A percentile compares a stretch with the other conserved stretches of the same genome.
These are phyloP conservation scores for Anethum foeniculum DNA, from an alignment of 140 eudicot genomes.

Conservation along the genomic window DNA sequence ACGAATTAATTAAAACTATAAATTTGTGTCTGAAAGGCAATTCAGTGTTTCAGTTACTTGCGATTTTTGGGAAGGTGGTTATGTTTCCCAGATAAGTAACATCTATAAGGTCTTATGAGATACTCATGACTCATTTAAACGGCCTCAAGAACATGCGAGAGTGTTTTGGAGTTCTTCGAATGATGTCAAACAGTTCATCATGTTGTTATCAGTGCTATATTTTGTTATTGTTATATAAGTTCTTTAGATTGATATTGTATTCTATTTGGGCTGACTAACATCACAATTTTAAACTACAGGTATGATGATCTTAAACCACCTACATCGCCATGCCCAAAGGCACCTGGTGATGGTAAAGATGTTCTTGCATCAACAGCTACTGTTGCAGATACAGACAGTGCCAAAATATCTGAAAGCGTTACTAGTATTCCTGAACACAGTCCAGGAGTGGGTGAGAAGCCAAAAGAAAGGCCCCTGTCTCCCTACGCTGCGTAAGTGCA, in stretches of 20 bases:
- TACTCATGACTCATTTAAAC: not conserved
- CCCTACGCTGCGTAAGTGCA: slow-evolving; percentile 41
- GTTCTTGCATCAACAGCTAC: slow-evolving; percentile 23
- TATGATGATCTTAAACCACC: slow-evolving; percentile 40
- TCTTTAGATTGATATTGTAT: not conserved
- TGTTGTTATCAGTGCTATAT: not conserved
- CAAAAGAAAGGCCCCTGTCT: slow-evolving; percentile 34
- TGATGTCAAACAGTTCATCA: not conserved
- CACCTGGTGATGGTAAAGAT: slow-evolving; percentile 32
- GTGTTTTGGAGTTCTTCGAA: too few relatives aligned
- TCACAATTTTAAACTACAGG: not conserved
- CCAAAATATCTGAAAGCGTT: slow-evolving; percentile 1
- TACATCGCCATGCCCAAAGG: slow-evolving; percentile 32
- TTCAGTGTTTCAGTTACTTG: not conserved
- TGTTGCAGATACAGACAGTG: slow-evolving; percentile 26
- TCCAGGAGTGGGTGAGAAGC: slow-evolving; percentile 10
- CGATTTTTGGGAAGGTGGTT: not conserved
- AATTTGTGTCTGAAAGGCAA: not conserved
- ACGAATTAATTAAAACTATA: not conserved
- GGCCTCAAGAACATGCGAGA: not conserved
- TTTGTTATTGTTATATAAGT: not conserved
- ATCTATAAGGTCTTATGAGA: not conserved
- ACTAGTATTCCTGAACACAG: slow-evolving; percentile 24
- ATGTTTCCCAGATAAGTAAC: not conserved
- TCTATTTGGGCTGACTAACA: not conserved